These are phyloP conservation scores for Salix arbutifolia DNA, from an alignment of 345 rosid species.

Conservation along the genomic window DNA sequence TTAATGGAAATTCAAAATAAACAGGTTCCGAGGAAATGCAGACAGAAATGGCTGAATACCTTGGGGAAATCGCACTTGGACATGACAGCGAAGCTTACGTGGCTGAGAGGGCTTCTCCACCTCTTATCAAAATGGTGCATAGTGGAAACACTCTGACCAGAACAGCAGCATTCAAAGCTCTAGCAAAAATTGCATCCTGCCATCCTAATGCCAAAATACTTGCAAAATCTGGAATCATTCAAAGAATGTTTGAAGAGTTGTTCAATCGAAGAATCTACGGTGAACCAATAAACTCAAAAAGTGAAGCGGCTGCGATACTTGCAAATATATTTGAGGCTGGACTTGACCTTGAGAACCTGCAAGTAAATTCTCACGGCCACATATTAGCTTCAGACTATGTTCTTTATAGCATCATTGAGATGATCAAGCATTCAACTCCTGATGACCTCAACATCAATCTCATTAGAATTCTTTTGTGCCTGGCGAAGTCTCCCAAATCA, in stretches of 20 bases:
- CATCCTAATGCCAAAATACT: conserved; percentile 59
- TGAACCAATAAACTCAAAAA: conserved; percentile 58
- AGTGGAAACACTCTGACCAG: conserved; percentile 47
- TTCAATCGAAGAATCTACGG: conserved; percentile 46
- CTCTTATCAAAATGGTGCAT: conserved; percentile 60
- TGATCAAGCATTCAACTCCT: conserved; percentile 68
- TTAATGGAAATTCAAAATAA: conserved; percentile 5
- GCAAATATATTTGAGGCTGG: conserved; percentile 77
- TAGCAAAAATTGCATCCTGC: conserved; percentile 61
- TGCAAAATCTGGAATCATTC: conserved; percentile 52
- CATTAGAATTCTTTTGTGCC: conserved; percentile 61
- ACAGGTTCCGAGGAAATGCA: conserved; percentile 67
- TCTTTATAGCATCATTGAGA: conserved; percentile 53
- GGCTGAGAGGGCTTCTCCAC: conserved; percentile 63
- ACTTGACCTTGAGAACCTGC: conserved; percentile 47
- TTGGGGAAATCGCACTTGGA: conserved; percentile 60
- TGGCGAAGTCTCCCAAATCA: conserved; percentile 57
- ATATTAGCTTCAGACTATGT: conserved; percentile 63
- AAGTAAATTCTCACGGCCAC: conserved; percentile 59
- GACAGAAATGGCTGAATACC: conserved; percentile 66
- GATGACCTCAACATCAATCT: conserved; percentile 64
- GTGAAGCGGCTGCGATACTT: conserved; percentile 67
- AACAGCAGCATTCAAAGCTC: conserved; percentile 60
- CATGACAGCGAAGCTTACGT: conserved; percentile 52
- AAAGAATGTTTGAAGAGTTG: conserved; percentile 68